Percentiles rank a stretch among this genome's conserved stretches.
Evolutionary conservation across 805 yeast species (phyloP).

Genomic region (Barnettozyma californica): DNA sequence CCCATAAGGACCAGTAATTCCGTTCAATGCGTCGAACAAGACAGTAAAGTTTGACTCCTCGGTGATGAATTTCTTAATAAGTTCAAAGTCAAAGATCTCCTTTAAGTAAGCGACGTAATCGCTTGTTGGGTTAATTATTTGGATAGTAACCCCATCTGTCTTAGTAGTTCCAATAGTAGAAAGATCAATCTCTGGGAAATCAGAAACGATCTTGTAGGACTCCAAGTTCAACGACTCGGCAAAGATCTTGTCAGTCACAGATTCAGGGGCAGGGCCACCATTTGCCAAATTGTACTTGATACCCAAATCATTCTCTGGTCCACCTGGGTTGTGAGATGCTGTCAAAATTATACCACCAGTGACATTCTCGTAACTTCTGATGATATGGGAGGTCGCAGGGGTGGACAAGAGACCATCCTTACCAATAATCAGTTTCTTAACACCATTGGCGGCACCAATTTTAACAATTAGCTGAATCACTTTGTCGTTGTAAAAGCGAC

Average conservation of each 20-base stretch:
- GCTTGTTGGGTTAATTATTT: constrained; percentile 74
- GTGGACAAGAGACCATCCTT: constrained; percentile 86
- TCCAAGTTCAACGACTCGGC: constrained; percentile 56
- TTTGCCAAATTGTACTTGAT: constrained; percentile 91
- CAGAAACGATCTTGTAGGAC: constrained; percentile 52
- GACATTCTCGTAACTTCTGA: constrained; percentile 57
- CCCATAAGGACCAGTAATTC: constrained; percentile 97
- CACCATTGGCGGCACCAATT: constrained; percentile 90
- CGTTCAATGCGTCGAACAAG: constrained; percentile 86
- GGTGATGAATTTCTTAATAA: constrained; percentile 67
- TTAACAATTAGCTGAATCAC: constrained; percentile 77
- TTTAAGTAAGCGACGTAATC: constrained; percentile 78
- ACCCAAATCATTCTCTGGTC: constrained; percentile 87
- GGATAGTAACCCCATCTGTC: constrained; percentile 63
- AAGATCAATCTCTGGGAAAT: constrained; percentile 64
- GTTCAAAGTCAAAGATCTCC: constrained; percentile 79
- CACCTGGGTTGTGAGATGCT: constrained; percentile 98
- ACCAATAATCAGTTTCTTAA: constrained; percentile 78
- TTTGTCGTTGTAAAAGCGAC: constrained; percentile 81
- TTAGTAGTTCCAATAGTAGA: constrained; percentile 44
- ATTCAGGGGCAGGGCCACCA: constrained; percentile 98
- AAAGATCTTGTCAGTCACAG: constrained; percentile 83
- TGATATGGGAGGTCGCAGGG: constrained; percentile 94
- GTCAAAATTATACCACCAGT: constrained; percentile 96
- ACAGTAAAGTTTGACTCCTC: constrained; percentile 57